Conservation (phyloP, 441 rosid species). For the Croton setiger region DNA sequence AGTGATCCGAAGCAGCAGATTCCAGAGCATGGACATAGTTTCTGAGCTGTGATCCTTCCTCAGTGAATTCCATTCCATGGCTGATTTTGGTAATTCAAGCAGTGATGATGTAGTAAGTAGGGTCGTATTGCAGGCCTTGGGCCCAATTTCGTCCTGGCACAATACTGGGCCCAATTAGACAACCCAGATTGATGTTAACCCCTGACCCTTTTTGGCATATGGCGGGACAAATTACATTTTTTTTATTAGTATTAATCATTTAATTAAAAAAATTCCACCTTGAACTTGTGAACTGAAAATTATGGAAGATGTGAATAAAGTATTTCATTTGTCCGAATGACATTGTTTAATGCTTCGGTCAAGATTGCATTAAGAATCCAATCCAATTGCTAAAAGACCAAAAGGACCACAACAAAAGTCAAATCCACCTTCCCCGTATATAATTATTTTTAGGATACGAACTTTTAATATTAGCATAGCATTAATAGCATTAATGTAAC, state of each 20-base stretch:
- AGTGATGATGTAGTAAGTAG: no score
- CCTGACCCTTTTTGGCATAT: not conserved
- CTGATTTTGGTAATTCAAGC: not conserved
- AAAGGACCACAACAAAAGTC: not conserved
- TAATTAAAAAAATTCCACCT: not conserved
- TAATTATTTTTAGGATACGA: not conserved
- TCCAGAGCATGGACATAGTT: no score
- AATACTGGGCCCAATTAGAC: not conserved
- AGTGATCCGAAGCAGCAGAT: no score
- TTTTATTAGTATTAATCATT: not conserved
- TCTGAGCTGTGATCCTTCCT: not conserved
- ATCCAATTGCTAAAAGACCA: not conserved
- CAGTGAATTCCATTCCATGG: not conserved
- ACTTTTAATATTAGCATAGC: not conserved
- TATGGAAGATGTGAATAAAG: not conserved
- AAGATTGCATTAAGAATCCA: conserved; percentile 2
- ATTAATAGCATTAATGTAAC: not conserved
- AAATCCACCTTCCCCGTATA: not conserved
- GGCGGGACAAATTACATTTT: not conserved
- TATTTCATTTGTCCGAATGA: not conserved
- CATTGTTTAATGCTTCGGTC: not conserved
- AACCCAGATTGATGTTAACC: conserved; percentile 12
- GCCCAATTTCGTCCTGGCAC: not conserved
- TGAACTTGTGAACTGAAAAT: conserved; percentile 7
- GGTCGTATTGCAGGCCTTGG: not conserved